Evolutionary conservation across 805 yeast species (phyloP), one percentile per base, ranked within the genome.

Genomic region (Kregervanrija delftensis): DNA sequence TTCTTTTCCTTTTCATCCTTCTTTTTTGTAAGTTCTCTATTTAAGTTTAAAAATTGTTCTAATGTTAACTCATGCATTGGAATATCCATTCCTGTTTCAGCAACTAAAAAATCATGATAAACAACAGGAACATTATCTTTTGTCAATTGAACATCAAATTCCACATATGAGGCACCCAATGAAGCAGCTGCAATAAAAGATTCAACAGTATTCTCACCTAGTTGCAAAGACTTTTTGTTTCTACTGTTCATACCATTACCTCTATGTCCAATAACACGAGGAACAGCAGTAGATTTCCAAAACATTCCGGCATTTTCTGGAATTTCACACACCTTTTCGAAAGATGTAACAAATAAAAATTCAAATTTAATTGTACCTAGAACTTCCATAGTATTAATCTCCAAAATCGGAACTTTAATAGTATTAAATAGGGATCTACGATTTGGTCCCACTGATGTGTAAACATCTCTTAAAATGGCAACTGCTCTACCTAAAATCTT

Each of bases 131-230:
- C 81, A 51, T 72, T 72, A 62, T 91, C 98, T 59, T 89, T 88
- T 12, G 98, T 91, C 53, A 91, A 69, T 60, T 91, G 98, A 39
- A 91, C 98, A 64, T 91, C 98, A 61, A 91, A 91, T 65, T 91
- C 98, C 42, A 91, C 97, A 58, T 91, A 91, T 2, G 95, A 83
- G 1, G 98, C 98, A 35, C 98, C 98, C 52, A 91, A 69, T 2
- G 95, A 88, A 0, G 97, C 96, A 0, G 98, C 98, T 11, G 96
- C 95, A 59, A 91, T 85, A 56, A 91, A 91, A 0, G 96, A 86
- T 56, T 91, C 96, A 15, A 91, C 84, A 0, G 98, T 91, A 61
- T 91, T 91, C 58, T 91, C 98, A 36, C 98, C 98, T 48, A 91
- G 72, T 64, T 91, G 98, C 57, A 91, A 72, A 3, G 96, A 85